Conservation (phyloP, 768 basidiomycete species). For the Boletus subparvulus region DNA sequence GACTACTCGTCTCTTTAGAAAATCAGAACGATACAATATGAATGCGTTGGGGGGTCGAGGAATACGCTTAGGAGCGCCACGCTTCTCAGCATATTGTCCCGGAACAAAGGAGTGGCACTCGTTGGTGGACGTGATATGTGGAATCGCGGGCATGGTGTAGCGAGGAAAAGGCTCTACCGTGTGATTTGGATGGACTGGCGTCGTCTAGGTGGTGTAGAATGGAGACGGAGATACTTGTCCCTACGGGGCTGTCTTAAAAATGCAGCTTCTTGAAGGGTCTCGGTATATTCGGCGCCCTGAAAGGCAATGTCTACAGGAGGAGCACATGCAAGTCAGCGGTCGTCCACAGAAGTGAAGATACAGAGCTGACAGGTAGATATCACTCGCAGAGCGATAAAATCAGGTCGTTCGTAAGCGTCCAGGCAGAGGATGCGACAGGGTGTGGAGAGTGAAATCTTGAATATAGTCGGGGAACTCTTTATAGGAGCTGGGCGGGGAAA, state of each 20-base stretch:
- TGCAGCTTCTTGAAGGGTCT: not conserved
- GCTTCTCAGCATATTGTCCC: not conserved
- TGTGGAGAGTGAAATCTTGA: not conserved
- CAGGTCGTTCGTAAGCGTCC: conserved; percentile 9
- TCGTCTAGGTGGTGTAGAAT: not conserved
- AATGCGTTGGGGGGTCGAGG: conserved; percentile 58
- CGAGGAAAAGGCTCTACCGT: not conserved
- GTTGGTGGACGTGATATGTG: not conserved
- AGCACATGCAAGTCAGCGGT: not conserved
- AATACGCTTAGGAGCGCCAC: conserved; percentile 30
- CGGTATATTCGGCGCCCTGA: not conserved
- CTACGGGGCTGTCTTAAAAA: not conserved
- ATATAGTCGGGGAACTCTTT: conserved; percentile 6
- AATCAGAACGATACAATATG: conserved; percentile 55
- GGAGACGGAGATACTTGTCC: not conserved
- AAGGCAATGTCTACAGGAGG: not conserved
- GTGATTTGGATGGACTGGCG: not conserved
- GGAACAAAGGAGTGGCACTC: conserved; percentile 7
- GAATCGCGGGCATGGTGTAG: conserved; percentile 4
- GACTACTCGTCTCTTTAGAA: conserved; percentile 43
- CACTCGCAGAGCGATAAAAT: conserved; percentile 1
- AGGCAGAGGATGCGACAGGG: conserved; percentile 8
- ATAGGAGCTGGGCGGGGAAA: conserved; percentile 8
- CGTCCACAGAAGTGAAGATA: not conserved
- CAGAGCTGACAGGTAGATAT: conserved; percentile 7